These are phyloP conservation scores for Skeletonema potamos DNA, from an alignment of 108 stramenopile genomes.

Conservation along the genomic window DNA sequence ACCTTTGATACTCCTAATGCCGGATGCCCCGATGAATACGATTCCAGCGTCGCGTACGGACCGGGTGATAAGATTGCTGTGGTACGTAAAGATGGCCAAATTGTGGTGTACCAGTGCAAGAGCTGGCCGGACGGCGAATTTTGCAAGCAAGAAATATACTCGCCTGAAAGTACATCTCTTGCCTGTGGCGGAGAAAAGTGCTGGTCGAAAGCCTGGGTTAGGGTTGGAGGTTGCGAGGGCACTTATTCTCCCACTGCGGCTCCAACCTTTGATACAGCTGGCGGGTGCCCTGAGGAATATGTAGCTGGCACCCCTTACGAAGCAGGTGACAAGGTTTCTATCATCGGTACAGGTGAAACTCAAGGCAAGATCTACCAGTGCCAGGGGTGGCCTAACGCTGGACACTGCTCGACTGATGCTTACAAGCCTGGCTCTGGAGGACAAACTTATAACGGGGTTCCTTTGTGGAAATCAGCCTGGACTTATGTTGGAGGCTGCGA, in stretches of 20 bases:
- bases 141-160: neutral
- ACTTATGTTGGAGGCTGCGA: too few relatives aligned
- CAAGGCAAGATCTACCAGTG: too few relatives aligned
- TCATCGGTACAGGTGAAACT: neutral
- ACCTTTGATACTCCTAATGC: neutral
- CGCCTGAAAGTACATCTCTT: neutral
- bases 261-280: neutral
- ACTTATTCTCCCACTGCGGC: neutral
- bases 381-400: too few relatives aligned
- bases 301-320: constrained; percentile 1
- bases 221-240: neutral
- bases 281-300: constrained; percentile 5
- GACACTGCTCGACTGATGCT: too few relatives aligned
- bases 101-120: neutral
- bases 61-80: neutral
- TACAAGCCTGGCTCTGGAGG: too few relatives aligned
- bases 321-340: constrained; percentile 4
- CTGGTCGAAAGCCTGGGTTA: neutral
- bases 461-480: too few relatives aligned
- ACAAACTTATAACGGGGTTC: too few relatives aligned
- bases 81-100: neutral
- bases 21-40: neutral
- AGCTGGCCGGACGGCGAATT: neutral
- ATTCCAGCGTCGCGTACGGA: too few relatives aligned
- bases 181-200: neutral